These are phyloP conservation scores for Xylaria telfairii DNA, from an alignment of 495 filamentous ascomycete genomes.

Conservation along the genomic window DNA sequence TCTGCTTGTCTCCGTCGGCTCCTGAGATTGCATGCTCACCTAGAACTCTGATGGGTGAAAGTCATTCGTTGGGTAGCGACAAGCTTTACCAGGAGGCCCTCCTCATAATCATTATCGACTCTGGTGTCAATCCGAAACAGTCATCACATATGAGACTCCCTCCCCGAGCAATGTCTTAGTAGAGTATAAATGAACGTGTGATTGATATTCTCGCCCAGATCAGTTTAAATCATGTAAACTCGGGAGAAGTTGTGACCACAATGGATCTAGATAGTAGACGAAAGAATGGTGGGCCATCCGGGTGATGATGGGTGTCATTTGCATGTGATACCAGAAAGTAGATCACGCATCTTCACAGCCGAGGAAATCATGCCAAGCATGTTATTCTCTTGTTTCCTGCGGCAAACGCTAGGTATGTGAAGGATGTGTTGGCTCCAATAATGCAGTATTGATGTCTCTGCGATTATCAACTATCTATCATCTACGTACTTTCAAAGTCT, in stretches of 20 bases:
- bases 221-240: not conserved
- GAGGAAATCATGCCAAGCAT: not conserved
- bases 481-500: not conserved
- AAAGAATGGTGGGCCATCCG: not conserved
- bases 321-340: not conserved
- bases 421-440: conserved; percentile 3
- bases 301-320: not conserved
- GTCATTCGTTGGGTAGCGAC: not conserved
- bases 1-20: not conserved
- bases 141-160: not conserved
- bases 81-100: not conserved
- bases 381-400: not conserved
- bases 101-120: not conserved
- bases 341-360: not conserved
- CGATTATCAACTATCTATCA: not conserved
- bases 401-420: not conserved
- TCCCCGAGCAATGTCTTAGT: not conserved
- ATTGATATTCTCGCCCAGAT: not conserved
- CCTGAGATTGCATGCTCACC: not conserved
- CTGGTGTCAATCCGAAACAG: not conserved
- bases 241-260: not conserved
- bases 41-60: not conserved
- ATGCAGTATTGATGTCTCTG: not conserved
- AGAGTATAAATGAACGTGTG: not conserved
- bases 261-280: not conserved